These are phyloP conservation scores for Colletotrichum sp. DNA, from an alignment of 2,329 filamentous ascomycete genomes.

Conservation along the genomic window DNA sequence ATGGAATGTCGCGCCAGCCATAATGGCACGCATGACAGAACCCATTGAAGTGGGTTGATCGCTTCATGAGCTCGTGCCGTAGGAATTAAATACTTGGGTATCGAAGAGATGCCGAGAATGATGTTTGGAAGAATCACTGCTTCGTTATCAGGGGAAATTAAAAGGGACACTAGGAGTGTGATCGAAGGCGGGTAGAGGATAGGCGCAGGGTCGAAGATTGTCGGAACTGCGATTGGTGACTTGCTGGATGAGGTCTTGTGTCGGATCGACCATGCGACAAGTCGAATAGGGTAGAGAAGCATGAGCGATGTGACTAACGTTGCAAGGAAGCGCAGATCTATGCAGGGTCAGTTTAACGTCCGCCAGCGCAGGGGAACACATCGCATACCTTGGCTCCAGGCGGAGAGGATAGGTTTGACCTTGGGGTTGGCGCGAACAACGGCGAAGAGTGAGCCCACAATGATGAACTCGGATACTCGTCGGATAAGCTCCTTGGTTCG, in stretches of 20 bases:
- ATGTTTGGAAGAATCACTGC: constrained; percentile 77
- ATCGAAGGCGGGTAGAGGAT: constrained; percentile 84
- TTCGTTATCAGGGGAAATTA: constrained; percentile 68
- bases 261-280: constrained; percentile 54
- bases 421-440: constrained; percentile 53
- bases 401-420: constrained; percentile 48
- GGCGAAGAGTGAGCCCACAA: constrained; percentile 54
- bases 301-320: constrained; percentile 45
- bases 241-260: constrained; percentile 40
- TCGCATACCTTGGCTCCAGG: constrained; percentile 55
- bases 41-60: constrained; percentile 78
- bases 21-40: constrained; percentile 74
- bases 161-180: constrained; percentile 77
- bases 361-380: neutral
- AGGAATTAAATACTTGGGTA: constrained; percentile 77
- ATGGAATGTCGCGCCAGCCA: constrained; percentile 6
- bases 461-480: constrained; percentile 55
- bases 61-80: constrained; percentile 60
- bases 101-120: constrained; percentile 77
- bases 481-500: constrained; percentile 57
- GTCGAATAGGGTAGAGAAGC: constrained; percentile 63
- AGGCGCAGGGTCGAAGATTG: constrained; percentile 88
- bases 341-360: constrained; percentile 22
- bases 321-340: constrained; percentile 49
- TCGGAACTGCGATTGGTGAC: constrained; percentile 63